Evolutionary conservation across 441 rosid genomes (phyloP).

Genomic region (Populus hybrid): DNA sequence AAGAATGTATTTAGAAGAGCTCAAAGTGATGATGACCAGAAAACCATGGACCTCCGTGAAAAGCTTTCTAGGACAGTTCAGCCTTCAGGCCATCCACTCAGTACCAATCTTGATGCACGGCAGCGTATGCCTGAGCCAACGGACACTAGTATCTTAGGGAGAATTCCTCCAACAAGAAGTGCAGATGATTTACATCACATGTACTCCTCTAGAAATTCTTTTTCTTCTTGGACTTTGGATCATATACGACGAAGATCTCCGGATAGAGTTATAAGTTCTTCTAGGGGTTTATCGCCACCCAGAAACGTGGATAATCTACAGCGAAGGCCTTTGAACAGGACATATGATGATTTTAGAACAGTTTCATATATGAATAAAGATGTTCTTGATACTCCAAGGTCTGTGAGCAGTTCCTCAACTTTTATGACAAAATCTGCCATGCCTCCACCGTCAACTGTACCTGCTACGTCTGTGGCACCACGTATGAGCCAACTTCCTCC

Average conservation of each 20-base stretch:
- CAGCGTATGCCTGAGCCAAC: conserved; percentile 43
- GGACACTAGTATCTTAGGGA: conserved; percentile 34
- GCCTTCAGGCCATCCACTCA: conserved; percentile 26
- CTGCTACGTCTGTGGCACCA: conserved; percentile 52
- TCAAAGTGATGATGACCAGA: conserved; percentile 41
- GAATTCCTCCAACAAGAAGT: conserved; percentile 55
- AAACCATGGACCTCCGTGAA: conserved; percentile 59
- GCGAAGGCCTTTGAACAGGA: conserved; percentile 50
- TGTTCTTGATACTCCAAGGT: conserved; percentile 48
- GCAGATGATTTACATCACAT: conserved; percentile 45
- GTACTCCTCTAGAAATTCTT: conserved; percentile 47
- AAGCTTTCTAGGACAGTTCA: conserved; percentile 57
- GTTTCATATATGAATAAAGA: conserved; percentile 58
- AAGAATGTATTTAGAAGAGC: conserved; percentile 47
- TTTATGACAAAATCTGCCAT: conserved; percentile 51
- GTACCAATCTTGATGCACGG: conserved; percentile 30
- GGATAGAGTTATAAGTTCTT: conserved; percentile 43
- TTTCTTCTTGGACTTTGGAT: conserved; percentile 69
- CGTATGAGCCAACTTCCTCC: conserved; percentile 51
- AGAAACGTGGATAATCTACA: conserved; percentile 50
- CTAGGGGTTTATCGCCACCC: conserved; percentile 60
- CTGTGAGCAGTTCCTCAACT: conserved; percentile 42
- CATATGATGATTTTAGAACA: conserved; percentile 54
- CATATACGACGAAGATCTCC: conserved; percentile 68
- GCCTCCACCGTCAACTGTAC: conserved; percentile 50